Evolutionary conservation across 1,139 yeast genomes (phyloP), one percentile per base, ranked within the genome.

Genomic region (Saccharomycopsis phalli): DNA sequence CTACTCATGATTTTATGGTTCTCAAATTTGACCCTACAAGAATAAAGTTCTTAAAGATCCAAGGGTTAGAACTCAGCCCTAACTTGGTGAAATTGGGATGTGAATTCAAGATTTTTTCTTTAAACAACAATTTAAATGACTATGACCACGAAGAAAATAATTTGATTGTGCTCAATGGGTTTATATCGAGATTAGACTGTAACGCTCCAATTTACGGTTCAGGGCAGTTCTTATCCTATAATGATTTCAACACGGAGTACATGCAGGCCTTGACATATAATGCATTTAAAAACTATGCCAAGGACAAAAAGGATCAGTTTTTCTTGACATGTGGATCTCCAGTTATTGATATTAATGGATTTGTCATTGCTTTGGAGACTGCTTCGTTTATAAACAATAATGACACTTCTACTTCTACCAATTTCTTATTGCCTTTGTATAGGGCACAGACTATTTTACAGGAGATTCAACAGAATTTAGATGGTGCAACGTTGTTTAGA

Each of bases 121-220:
- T 45, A 33, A 45, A 43, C 30, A 45, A 45, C 31, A 44, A 39
- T 16, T 38, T 45, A 17, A 45, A 43, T 27, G 88, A 87, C 34
- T 96, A 96, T 66, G 88, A 88, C 59, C 96, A 88, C 63, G 94
- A 95, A 4, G 96, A 96, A 55, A 96, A 88, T 58, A 87, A 87
- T 59, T 66, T 88, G 42, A 81, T 94, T 36, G 88, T 88, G 53
- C 64, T 87, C 49, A 76, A 94, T 2, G 96, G 96, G 26, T 84
- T 87, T 58, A 87, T 88, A 40, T 80, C 94, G 36, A 74, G 96
- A 59, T 62, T 87, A 46, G 96, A 88, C 60, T 76, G 96, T 66
- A 86, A 87, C 57, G 94, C 96, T 3, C 97, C 97, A 2, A 94
- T 83, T 49, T 88, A 88, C 57, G 96, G 96, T 33, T 77, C 76